These are phyloP conservation scores for Candida pseudoglaebosa DNA, from an alignment of 805 yeast species.

Conservation along the genomic window DNA sequence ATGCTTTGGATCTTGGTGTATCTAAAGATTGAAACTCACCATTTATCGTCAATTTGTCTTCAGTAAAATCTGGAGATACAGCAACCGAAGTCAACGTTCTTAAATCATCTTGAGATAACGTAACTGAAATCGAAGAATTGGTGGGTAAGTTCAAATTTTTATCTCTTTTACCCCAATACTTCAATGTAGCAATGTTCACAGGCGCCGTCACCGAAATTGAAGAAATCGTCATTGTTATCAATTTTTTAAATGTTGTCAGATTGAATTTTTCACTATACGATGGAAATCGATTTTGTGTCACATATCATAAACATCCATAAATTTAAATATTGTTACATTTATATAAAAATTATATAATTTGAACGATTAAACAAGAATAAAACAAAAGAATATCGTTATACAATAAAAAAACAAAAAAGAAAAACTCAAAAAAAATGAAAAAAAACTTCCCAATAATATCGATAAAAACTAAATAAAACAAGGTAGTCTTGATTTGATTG, in stretches of 20 bases:
- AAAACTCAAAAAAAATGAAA: neutral
- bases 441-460: neutral
- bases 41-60: slow-evolving; percentile 79
- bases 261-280: neutral
- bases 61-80: slow-evolving; percentile 49
- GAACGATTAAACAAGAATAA: neutral
- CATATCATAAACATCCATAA: no score
- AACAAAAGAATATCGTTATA: neutral
- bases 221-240: slow-evolving; percentile 47
- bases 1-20: slow-evolving; percentile 61
- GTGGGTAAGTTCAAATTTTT: slow-evolving; percentile 86
- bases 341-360: neutral
- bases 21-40: slow-evolving; percentile 74
- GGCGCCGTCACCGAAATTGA: slow-evolving; percentile 92
- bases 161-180: slow-evolving; percentile 99
- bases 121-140: slow-evolving; percentile 92
- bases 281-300: neutral
- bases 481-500: no score
- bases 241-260: neutral
- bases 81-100: slow-evolving; percentile 90
- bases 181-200: slow-evolving; percentile 94
- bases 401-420: neutral
- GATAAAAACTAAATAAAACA: no score
- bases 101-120: slow-evolving; percentile 85
- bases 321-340: slow-evolving; percentile 1